These are phyloP conservation scores for Fusarium irregulare DNA, from an alignment of 2,329 filamentous ascomycete species.

Conservation along the genomic window DNA sequence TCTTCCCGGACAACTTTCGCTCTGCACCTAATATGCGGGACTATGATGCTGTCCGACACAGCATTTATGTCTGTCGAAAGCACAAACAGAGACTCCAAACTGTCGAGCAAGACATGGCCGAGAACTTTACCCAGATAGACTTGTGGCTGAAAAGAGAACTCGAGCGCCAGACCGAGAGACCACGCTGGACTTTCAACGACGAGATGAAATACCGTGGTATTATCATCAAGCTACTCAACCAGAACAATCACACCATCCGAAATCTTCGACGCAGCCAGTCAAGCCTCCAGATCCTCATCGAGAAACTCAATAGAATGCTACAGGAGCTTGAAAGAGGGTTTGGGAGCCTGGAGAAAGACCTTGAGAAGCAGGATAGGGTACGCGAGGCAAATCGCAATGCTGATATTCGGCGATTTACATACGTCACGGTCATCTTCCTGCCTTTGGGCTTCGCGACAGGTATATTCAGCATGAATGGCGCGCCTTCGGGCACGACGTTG, in stretches of 20 bases:
- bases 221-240: neutral
- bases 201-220: neutral
- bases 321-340: neutral
- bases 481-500: neutral
- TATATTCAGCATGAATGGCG: neutral
- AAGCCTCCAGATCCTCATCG: rapidly evolving
- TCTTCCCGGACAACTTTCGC: too few relatives aligned
- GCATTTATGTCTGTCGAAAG: rapidly evolving
- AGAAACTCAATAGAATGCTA: neutral
- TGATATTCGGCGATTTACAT: neutral
- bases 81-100: neutral
- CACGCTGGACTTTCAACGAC: neutral
- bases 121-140: neutral
- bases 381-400: neutral
- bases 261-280: rapidly evolving
- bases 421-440: neutral
- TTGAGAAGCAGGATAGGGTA: neutral
- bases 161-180: neutral
- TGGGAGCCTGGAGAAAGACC: rapidly evolving
- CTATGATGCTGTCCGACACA: too few relatives aligned
- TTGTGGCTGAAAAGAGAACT: neutral
- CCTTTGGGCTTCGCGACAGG: neutral
- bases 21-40: too few relatives aligned
- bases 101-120: neutral
- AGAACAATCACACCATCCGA: neutral